Evolutionary conservation across 129 eudicot species (phyloP).

Genomic region (Lactuca saligna): DNA sequence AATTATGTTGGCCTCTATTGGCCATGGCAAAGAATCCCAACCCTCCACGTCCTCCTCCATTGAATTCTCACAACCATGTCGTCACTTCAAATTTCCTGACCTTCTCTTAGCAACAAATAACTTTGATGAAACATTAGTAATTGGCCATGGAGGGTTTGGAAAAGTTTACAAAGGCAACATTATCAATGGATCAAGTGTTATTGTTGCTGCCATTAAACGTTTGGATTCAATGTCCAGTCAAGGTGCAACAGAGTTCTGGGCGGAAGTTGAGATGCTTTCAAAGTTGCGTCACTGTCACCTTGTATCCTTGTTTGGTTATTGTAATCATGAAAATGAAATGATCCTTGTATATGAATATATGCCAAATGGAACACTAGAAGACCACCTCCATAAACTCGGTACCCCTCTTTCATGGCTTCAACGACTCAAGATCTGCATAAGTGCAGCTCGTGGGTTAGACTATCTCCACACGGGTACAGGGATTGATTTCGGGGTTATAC

Average conservation of each 20-base stretch:
- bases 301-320: not conserved
- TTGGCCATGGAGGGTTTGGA: constrained; percentile 25
- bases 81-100: constrained; percentile 10
- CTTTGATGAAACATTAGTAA: constrained; percentile 20
- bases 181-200: not conserved
- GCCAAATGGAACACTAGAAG: constrained; percentile 38
- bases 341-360: constrained; percentile 16
- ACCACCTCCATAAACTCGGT: constrained; percentile 33
- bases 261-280: constrained; percentile 33
- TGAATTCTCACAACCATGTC: not conserved
- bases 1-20: not conserved
- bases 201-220: constrained; percentile 12
- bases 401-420: constrained; percentile 32
- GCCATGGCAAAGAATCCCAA: not conserved
- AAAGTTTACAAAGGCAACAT: constrained; percentile 21
- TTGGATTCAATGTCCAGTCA: constrained; percentile 27
- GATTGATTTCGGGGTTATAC: constrained; percentile 10
- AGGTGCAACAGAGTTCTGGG: constrained; percentile 30
- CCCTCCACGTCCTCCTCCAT: constrained; percentile 4
- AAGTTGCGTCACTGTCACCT: constrained; percentile 22
- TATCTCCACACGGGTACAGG: constrained; percentile 34
- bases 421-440: constrained; percentile 32
- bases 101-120: constrained; percentile 15
- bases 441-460: constrained; percentile 27
- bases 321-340: not conserved